phyloP scores from a whole-genome alignment of 257 asterid genomes.

The Coffea eugenioides region DNA sequence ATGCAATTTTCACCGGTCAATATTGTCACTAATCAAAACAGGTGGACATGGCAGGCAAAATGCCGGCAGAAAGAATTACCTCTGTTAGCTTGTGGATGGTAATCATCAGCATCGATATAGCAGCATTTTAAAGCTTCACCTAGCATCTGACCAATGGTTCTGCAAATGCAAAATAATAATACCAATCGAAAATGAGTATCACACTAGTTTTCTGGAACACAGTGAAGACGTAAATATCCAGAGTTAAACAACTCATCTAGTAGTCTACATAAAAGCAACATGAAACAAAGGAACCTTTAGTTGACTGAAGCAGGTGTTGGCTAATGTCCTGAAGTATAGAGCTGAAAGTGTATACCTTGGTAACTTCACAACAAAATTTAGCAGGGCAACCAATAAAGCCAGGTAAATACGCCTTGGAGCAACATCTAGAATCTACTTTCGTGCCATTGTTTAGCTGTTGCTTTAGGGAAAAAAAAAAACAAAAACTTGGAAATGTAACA shows the following conservation, averaged over 20 bases:
- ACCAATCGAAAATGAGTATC: background rate
- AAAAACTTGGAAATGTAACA: background rate
- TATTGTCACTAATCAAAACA: background rate
- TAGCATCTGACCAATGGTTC: conserved; percentile 74
- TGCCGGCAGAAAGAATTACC: conserved; percentile 30
- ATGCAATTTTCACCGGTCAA: background rate
- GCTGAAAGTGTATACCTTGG: background rate
- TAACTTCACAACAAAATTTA: background rate
- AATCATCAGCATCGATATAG: conserved; percentile 81
- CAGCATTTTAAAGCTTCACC: conserved; percentile 46
- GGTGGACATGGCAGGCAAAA: background rate
- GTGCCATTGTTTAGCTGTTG: background rate
- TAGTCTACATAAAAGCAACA: no score
- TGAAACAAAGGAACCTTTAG: background rate
- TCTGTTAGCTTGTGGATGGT: conserved; percentile 69
- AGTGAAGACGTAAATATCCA: background rate
- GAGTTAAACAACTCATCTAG: no score
- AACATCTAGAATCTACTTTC: background rate
- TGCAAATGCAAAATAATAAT: conserved; percentile 17
- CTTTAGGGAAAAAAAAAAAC: no score
- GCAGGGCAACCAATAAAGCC: background rate
- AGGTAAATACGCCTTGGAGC: background rate
- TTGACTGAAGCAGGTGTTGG: background rate
- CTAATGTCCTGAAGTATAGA: no score
- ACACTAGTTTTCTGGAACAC: background rate